Percentiles rank a stretch among this genome's conserved stretches.
phyloP scores from a whole-genome alignment of 2,329 filamentous ascomycete genomes.

The Pseudogymnoascus sp. region DNA sequence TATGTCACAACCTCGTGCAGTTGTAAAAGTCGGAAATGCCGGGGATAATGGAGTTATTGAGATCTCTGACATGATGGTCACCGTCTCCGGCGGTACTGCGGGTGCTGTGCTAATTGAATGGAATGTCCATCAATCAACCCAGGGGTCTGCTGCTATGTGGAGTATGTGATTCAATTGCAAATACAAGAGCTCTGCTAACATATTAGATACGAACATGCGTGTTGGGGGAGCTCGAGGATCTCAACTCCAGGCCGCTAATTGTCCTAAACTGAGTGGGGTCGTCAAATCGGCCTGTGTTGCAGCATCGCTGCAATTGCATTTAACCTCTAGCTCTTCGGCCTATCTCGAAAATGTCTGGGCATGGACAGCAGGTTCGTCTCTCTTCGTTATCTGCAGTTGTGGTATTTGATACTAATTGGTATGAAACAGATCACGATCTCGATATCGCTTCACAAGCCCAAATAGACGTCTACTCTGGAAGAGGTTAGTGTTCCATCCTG shows the following conservation, averaged over 20 bases:
- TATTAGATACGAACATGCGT: conserved; percentile 22
- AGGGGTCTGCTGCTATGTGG: conserved; percentile 40
- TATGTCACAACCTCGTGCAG: conserved; percentile 33
- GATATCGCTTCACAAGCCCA: conserved; percentile 24
- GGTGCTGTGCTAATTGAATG: conserved; percentile 56
- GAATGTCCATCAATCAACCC: conserved; percentile 47
- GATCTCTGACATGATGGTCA: conserved; percentile 52
- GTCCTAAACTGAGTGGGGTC: conserved; percentile 37
- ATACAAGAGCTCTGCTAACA: conserved; percentile 32
- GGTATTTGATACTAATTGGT: too few species aligned
- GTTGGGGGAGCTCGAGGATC: conserved; percentile 39
- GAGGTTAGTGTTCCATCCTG: conserved; percentile 20
- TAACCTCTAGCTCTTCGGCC: conserved; percentile 24
- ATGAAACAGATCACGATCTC: conserved; percentile 30
- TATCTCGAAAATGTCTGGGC: conserved; percentile 41
- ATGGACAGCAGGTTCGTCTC: conserved; percentile 30
- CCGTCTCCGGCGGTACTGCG: conserved; percentile 47
- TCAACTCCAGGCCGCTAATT: conserved; percentile 34
- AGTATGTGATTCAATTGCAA: too few species aligned
- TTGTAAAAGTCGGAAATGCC: conserved; percentile 44
- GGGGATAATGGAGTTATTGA: conserved; percentile 51
- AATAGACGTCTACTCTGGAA: conserved; percentile 30
- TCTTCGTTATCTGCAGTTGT: conserved; percentile 23
- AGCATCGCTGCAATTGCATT: conserved; percentile 26
- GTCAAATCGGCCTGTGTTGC: conserved; percentile 26